Base-by-base conservation (phyloP, 2,329 filamentous ascomycete genomes). In the Diaporthe capsici region DNA sequence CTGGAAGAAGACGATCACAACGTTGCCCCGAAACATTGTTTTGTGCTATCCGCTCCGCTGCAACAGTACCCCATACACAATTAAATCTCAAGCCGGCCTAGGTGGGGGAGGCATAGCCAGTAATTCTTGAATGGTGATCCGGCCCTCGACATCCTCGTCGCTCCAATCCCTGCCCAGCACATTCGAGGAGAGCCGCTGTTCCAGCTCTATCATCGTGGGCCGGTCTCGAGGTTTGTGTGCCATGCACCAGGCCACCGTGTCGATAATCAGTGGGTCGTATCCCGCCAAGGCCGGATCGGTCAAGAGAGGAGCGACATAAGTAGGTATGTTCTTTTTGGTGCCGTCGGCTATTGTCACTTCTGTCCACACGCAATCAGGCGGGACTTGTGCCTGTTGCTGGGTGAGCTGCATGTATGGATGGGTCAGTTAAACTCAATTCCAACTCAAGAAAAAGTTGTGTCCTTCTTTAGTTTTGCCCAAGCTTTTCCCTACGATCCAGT, bases 171-270 rank as follows among this genome's bases (percentile, higher is more conserved):
- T 20, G 20, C 37, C 17, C 17, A 44, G 12, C 9, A 25, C 22
- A 15, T n/a, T 13, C 9, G 31, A 12, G 12, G 8, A n/a, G 9
- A 39, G 10, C 17, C 57, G 31, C 7, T 60, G 31, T 4, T 49
- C 67, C 28, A 71, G n/a, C 34, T 71, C 34, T 15, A 22, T 6
- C 57, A 72, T 72, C 22, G 55, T 51, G 20, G 70, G 70, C 15
- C 70, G n/a, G 9, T 72, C 70, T 12, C 55, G 39, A 2, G 70
- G 70, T 2, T 28, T 20, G n/a, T 72, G 70, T 10, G 70, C 70
- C 55, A 72, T 51, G 47, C 70, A 72, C 70, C 70, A 61, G 3
- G 55, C 39, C 17, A 72, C 28, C 5, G 70, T 72, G 17, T 57
- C n/a, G 3, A 42, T 13, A 17, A 72, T 34, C 7, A 31, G 20